Evolutionary conservation across 2,329 filamentous ascomycete genomes (phyloP).

Genomic region (Microsporum canis): DNA sequence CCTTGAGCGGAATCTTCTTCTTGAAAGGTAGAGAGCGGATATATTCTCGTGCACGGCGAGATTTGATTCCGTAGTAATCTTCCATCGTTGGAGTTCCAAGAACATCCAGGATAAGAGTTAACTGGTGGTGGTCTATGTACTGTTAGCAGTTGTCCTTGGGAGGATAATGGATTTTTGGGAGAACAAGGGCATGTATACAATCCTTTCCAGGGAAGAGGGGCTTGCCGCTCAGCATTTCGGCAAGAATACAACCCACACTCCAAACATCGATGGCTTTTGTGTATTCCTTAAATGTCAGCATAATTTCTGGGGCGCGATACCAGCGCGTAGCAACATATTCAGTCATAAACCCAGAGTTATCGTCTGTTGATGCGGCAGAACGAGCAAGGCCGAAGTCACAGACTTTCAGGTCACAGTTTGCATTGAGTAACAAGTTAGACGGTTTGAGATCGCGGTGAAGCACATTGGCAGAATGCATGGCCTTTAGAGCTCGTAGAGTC

Average conservation of each 20-base stretch:
- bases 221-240: slow-evolving; percentile 98
- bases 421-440: slow-evolving; percentile 90
- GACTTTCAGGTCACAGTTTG: slow-evolving; percentile 97
- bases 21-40: slow-evolving; percentile 97
- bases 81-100: slow-evolving; percentile 98
- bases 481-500: slow-evolving; percentile 91
- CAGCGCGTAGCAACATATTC: slow-evolving; percentile 99
- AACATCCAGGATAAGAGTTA: slow-evolving; percentile 93
- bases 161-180: slow-evolving; percentile 9
- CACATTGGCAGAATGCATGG: slow-evolving; percentile 98
- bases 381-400: slow-evolving; percentile 96
- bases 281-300: slow-evolving; percentile 99
- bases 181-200: slow-evolving; percentile 49
- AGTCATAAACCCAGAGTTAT: slow-evolving; percentile 99
- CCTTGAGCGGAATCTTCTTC: slow-evolving; percentile 98
- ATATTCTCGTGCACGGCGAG: slow-evolving; percentile 89
- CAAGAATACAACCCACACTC: slow-evolving; percentile 96
- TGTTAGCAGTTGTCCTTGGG: neutral
- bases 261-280: slow-evolving; percentile 99
- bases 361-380: slow-evolving; percentile 91
- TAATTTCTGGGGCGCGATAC: slow-evolving; percentile 98
- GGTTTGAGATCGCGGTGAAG: slow-evolving; percentile 96
- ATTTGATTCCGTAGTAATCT: slow-evolving; percentile 99
- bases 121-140: slow-evolving; percentile 76
- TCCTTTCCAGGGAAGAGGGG: slow-evolving; percentile 97